Conservation (phyloP, 2,329 filamentous ascomycete genomes). For the Paracorniculantispora psalliotae region DNA sequence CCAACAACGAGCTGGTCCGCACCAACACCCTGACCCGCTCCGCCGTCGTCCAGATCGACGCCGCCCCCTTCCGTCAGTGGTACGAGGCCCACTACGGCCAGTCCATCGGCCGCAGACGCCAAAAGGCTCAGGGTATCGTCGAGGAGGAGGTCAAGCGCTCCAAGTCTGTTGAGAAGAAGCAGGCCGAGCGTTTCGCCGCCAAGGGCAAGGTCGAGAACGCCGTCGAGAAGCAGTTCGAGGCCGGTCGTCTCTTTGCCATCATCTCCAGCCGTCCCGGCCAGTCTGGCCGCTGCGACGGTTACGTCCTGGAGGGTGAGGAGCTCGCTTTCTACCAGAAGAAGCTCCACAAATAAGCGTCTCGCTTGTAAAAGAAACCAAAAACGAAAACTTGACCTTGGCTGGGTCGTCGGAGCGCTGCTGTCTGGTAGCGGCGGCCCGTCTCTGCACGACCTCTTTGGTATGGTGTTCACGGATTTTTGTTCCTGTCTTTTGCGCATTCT, state of each 20-base stretch:
- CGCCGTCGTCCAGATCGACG: constrained; percentile 97
- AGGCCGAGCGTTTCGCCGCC: constrained; percentile 76
- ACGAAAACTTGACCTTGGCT: constrained; percentile 5
- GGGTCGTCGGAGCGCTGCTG: background rate
- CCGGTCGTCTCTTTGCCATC: constrained; percentile 92
- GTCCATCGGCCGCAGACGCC: constrained; percentile 81
- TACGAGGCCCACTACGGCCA: constrained; percentile 99
- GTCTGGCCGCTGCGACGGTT: constrained; percentile 93
- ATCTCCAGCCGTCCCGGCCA: constrained; percentile 91
- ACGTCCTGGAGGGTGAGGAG: constrained; percentile 99
- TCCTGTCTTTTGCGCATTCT: constrained; percentile 15
- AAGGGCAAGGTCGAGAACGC: constrained; percentile 87
- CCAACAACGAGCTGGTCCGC: constrained; percentile 99
- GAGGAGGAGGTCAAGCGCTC: constrained; percentile 82
- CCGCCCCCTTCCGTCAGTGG: constrained; percentile 98
- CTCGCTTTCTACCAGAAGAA: constrained; percentile 99
- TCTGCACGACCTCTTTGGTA: constrained; percentile 23
- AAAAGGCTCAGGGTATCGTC: constrained; percentile 65
- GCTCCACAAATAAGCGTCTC: constrained; percentile 82
- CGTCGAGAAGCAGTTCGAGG: constrained; percentile 99
- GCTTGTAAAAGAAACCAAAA: constrained; percentile 6
- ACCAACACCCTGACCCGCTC: constrained; percentile 99
- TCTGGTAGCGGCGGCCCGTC: constrained; percentile 6
- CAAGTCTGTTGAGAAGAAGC: constrained; percentile 95
- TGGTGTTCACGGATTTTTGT: constrained; percentile 35